Conservation (phyloP, 2,329 filamentous ascomycete species). For the Didymella pinodella region DNA sequence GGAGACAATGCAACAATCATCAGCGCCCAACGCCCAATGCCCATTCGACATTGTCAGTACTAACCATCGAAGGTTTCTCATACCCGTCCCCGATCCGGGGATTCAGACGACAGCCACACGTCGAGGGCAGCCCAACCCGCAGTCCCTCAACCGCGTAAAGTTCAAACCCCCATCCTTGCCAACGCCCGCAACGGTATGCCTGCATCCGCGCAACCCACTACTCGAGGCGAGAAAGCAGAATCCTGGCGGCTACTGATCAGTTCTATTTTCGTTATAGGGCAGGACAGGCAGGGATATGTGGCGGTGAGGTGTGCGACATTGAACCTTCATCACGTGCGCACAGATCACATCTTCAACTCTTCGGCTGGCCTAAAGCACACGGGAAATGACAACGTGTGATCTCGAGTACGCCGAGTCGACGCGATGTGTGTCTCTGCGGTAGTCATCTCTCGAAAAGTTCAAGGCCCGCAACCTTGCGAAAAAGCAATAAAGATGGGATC, state of each 20-base stretch:
- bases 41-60: neutral
- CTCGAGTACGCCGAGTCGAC: neutral
- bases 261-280: conserved; percentile 15
- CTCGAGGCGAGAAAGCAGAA: conserved; percentile 1
- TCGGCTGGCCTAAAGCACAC: neutral
- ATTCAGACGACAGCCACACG: neutral
- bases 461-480: neutral
- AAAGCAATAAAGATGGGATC: conserved; percentile 2
- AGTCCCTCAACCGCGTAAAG: conserved; percentile 2
- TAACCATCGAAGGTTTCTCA: conserved; percentile 2
- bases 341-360: neutral
- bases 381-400: neutral
- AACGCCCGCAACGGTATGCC: conserved; percentile 17
- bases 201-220: conserved; percentile 7
- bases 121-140: neutral
- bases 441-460: neutral
- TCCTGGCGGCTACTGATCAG: conserved; percentile 5
- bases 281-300: neutral
- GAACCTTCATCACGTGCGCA: conserved; percentile 8
- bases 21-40: neutral
- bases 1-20: neutral
- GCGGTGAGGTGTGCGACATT: conserved; percentile 15
- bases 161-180: conserved; percentile 7
- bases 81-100: neutral
- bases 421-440: neutral